phyloP scores from a whole-genome alignment of 1,139 yeast genomes.

The Candida glucosophila region DNA sequence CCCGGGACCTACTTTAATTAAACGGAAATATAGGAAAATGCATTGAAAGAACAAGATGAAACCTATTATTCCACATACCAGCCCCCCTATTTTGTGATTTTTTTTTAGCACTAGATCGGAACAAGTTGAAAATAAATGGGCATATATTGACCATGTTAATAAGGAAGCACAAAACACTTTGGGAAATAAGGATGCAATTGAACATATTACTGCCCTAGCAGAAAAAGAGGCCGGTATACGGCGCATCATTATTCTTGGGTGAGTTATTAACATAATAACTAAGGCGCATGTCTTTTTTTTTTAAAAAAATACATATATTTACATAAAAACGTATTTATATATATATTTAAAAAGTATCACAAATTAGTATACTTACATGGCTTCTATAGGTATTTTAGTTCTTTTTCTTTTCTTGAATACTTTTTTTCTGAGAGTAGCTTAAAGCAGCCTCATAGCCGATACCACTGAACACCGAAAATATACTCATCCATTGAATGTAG shows the following conservation, averaged over 20 bases:
- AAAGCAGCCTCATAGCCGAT: constrained; percentile 22
- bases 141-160: constrained; percentile 53
- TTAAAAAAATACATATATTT: background rate
- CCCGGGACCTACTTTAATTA: constrained; percentile 57
- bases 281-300: background rate
- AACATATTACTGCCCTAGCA: constrained; percentile 31
- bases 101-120: constrained; percentile 9
- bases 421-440: too few relatives aligned
- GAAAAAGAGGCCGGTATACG: constrained; percentile 9
- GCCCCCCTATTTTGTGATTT: constrained; percentile 7
- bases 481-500: constrained; percentile 68
- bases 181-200: constrained; percentile 49
- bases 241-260: constrained; percentile 13
- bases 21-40: constrained; percentile 41
- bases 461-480: constrained; percentile 73
- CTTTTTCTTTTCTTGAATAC: constrained; percentile 5
- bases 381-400: too few relatives aligned
- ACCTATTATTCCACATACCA: constrained; percentile 9
- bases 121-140: constrained; percentile 15
- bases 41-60: constrained; percentile 16
- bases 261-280: constrained; percentile 15
- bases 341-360: too few relatives aligned
- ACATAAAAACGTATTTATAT: background rate
- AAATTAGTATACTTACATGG: too few relatives aligned
- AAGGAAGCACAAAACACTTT: constrained; percentile 43